These are phyloP conservation scores for Phylloporus arenicola DNA, from an alignment of 768 basidiomycete species.

Conservation along the genomic window DNA sequence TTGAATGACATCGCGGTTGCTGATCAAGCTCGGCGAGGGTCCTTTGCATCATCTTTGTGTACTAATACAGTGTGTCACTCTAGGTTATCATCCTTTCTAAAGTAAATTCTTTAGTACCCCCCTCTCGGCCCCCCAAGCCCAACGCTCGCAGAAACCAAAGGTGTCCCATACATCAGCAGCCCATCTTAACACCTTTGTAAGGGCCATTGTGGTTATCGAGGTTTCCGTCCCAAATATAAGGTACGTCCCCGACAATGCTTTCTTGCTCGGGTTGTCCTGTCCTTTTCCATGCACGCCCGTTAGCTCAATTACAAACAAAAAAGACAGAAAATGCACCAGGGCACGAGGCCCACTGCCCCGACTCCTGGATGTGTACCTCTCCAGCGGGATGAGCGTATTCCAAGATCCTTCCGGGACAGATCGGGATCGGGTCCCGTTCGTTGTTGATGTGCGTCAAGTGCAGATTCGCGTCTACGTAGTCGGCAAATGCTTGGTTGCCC, in stretches of 20 bases:
- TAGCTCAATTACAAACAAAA: background rate
- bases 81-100: too few relatives aligned
- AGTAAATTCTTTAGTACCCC: too few relatives aligned
- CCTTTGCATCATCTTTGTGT: too few relatives aligned
- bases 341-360: slow-evolving; percentile 48
- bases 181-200: slow-evolving; percentile 27
- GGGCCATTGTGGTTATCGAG: slow-evolving; percentile 43
- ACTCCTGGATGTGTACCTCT: slow-evolving; percentile 42
- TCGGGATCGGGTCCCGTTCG: slow-evolving; percentile 37
- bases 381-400: slow-evolving; percentile 39
- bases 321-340: slow-evolving; percentile 33
- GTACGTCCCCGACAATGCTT: slow-evolving; percentile 20
- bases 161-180: slow-evolving; percentile 9
- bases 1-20: slow-evolving; percentile 35
- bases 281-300: slow-evolving; percentile 21
- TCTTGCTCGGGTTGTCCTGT: slow-evolving; percentile 52
- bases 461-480: slow-evolving; percentile 46
- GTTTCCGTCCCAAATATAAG: slow-evolving; percentile 41
- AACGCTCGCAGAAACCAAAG: too few relatives aligned
- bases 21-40: slow-evolving; percentile 3
- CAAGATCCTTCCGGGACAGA: slow-evolving; percentile 30
- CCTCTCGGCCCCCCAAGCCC: too few relatives aligned
- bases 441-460: slow-evolving; percentile 54
- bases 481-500: slow-evolving; percentile 57
- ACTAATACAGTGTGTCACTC: too few relatives aligned